These are phyloP conservation scores for Hemisphaericaspora nanyangensis DNA, from an alignment of 805 yeast species.

Conservation along the genomic window DNA sequence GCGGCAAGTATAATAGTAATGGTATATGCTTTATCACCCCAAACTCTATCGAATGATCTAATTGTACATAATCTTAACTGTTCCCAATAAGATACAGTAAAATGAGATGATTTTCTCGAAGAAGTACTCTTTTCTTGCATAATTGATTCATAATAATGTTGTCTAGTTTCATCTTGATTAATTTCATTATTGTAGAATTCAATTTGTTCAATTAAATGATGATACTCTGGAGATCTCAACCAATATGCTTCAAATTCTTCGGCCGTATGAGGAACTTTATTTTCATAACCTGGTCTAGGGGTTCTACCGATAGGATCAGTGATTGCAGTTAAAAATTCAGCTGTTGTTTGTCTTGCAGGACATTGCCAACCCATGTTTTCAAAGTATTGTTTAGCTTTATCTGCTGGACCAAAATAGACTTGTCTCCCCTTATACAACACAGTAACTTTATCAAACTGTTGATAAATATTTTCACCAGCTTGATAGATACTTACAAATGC, in stretches of 20 bases:
- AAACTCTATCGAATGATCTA: conserved; percentile 53
- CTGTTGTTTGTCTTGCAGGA: conserved; percentile 64
- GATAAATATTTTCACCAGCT: conserved; percentile 27
- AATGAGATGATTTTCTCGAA: conserved; percentile 37
- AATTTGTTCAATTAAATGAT: conserved; percentile 19
- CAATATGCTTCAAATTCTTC: conserved; percentile 59
- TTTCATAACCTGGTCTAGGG: conserved; percentile 44
- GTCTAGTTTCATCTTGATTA: conserved; percentile 29
- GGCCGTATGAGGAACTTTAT: conserved; percentile 56
- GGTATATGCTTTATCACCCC: conserved; percentile 55
- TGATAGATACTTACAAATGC: conserved; percentile 56
- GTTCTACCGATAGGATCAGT: conserved; percentile 64
- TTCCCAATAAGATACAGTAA: conserved; percentile 38
- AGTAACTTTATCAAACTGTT: conserved; percentile 28
- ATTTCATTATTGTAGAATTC: conserved; percentile 11
- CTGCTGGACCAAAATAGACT: conserved; percentile 60
- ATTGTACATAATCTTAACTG: conserved; percentile 48
- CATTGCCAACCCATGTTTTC: conserved; percentile 61
- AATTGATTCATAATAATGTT: conserved; percentile 30
- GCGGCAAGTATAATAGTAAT: conserved; percentile 45
- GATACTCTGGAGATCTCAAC: conserved; percentile 42
- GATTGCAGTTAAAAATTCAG: conserved; percentile 66
- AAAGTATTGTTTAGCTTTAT: conserved; percentile 54
- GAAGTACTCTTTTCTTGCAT: conserved; percentile 35
- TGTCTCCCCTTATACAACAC: conserved; percentile 39